Conservation (phyloP, 495 filamentous ascomycete genomes). For the Hypoxylon intermedium region DNA sequence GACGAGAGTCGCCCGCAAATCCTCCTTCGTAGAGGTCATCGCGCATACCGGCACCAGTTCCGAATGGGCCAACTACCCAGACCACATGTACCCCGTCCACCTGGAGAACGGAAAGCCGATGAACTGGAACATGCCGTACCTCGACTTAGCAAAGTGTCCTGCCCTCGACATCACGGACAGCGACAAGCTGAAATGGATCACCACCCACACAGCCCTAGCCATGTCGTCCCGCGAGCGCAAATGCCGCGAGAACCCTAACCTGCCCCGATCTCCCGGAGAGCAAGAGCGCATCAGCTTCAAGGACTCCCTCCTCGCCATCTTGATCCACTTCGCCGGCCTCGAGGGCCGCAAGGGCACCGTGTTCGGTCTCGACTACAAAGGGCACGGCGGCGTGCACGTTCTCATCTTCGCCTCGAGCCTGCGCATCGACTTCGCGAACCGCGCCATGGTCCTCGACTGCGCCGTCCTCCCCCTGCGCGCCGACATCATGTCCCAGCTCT, state of each 20-base stretch:
- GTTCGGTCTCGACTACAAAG: not conserved
- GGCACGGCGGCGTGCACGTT: conserved; percentile 39
- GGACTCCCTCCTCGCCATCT: conserved; percentile 53
- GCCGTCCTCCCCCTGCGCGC: conserved; percentile 48
- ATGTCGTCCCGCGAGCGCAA: conserved; percentile 49
- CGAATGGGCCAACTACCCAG: not conserved
- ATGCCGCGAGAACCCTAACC: conserved; percentile 23
- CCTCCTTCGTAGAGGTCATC: not conserved
- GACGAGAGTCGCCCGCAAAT: not conserved
- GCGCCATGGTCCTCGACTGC: conserved; percentile 53
- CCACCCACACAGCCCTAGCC: not conserved
- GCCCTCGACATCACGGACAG: not conserved
- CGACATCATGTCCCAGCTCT: conserved; percentile 3
- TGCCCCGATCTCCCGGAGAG: conserved; percentile 3
- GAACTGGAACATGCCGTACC: conserved; percentile 21
- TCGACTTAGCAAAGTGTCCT: conserved; percentile 9
- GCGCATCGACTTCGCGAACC: conserved; percentile 48
- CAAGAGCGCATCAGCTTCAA: conserved; percentile 52
- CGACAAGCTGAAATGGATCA: not conserved
- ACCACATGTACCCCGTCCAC: conserved; percentile 8
- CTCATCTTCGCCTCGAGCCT: conserved; percentile 48
- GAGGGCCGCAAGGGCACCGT: not conserved
- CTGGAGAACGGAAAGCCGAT: conserved; percentile 5
- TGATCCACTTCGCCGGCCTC: conserved; percentile 24
- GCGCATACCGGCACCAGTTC: not conserved